Percentiles rank a stretch among this genome's conserved stretches.
These are phyloP conservation scores for Cyclostephanos tholiformis DNA, from an alignment of 108 stramenopile genomes.

Conservation along the genomic window DNA sequence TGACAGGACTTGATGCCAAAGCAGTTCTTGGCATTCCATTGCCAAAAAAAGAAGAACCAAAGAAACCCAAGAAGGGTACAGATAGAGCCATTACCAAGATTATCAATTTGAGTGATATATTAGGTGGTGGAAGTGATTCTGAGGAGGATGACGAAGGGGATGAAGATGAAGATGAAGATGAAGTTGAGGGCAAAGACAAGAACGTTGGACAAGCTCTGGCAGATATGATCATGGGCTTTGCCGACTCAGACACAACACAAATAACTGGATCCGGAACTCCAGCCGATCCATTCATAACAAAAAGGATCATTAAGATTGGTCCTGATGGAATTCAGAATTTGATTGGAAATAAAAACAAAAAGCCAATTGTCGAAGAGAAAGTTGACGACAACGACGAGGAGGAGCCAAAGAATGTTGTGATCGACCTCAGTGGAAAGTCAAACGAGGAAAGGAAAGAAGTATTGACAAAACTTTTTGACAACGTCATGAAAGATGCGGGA, in stretches of 20 bases:
- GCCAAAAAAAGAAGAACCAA: slow-evolving; percentile 24
- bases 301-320: slow-evolving; percentile 40
- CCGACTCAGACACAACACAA: slow-evolving; percentile 18
- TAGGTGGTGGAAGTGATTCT: slow-evolving; percentile 28
- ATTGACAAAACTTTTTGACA: slow-evolving; percentile 44
- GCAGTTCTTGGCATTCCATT: slow-evolving; percentile 38
- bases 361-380: not conserved
- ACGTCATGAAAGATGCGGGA: slow-evolving; percentile 37
- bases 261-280: slow-evolving; percentile 42
- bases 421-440: slow-evolving; percentile 43
- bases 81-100: slow-evolving; percentile 46
- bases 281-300: slow-evolving; percentile 41
- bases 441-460: slow-evolving; percentile 39
- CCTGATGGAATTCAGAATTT: slow-evolving; percentile 36
- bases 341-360: slow-evolving; percentile 5
- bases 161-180: slow-evolving; percentile 25
- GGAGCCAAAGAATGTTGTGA: slow-evolving; percentile 42
- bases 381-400: slow-evolving; percentile 45
- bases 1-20: slow-evolving; percentile 46
- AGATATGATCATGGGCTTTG: slow-evolving; percentile 27
- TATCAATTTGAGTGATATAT: slow-evolving; percentile 34
- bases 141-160: slow-evolving; percentile 13
- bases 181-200: slow-evolving; percentile 20
- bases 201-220: slow-evolving; percentile 30
- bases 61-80: slow-evolving; percentile 25